Evolutionary conservation across 306 rosid genomes (phyloP), one percentile per base, ranked within the genome.

Genomic region (Casuarina cunninghamiana): DNA sequence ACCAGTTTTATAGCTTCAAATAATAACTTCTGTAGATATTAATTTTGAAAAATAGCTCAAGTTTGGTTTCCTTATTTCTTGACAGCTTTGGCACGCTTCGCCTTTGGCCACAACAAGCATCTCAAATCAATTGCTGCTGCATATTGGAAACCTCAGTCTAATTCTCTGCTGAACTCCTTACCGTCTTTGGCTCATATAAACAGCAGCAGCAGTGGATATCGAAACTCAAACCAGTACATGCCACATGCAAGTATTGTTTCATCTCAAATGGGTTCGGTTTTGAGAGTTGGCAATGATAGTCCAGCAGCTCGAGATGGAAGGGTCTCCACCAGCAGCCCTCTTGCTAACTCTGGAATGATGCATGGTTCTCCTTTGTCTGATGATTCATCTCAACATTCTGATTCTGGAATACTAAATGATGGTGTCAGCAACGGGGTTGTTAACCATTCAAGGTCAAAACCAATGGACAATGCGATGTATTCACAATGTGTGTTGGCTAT

Each of bases 351-450:
- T 51, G 97, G 93, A 80, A 86, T 96, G 70, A 91, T 90, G 97
- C 97, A 90, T 76, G 98, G 98, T 57, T 96, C 99, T 77, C 99
- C 98, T 26, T 69, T 93, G 79, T 93, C 99, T 78, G 98, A 93
- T 65, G 88, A 89, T 81, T 93, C 96, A 71, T 96, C 96, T 78
- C 98, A 86, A 77, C 99, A 90, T 90, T 96, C 96, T 73, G 97
- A 93, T 91, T 96, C 97, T 26, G 99, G 99, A 86, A 84, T 93
- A 72, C 80, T 91, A 75, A 89, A 90, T 82, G 94, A 90, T 79
- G 92, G 92, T 80, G 87, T 88, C 77, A 91, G 90, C 93, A 96
- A 93, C 77, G 99, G 98, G 71, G 86, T 75, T 53, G 85, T 84
- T 70, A 88, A 86, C 82, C 93, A 87, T 86, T 78, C 86, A 32